Percentiles rank a stretch among this genome's conserved stretches.
These are phyloP conservation scores for Candida khao-thaluensis DNA, from an alignment of 805 yeast species.

Conservation along the genomic window DNA sequence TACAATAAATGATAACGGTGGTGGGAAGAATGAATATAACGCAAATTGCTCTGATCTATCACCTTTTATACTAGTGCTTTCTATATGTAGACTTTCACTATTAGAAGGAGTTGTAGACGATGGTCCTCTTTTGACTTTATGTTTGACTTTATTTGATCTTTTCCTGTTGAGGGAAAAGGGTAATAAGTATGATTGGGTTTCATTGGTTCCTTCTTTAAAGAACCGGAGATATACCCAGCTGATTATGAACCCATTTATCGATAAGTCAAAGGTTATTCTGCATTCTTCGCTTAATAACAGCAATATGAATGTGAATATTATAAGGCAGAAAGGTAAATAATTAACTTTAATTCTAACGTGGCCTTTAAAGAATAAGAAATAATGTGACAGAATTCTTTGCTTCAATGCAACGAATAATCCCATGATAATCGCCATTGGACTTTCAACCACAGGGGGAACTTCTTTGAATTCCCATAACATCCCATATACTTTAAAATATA, in stretches of 20 bases:
- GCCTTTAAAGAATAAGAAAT: slow-evolving; percentile 49
- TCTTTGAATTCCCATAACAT: slow-evolving; percentile 15
- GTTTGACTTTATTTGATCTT: slow-evolving; percentile 17
- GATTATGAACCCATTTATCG: slow-evolving; percentile 31
- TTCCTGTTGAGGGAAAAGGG: slow-evolving; percentile 28
- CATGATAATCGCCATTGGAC: slow-evolving; percentile 53
- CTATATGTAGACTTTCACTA: slow-evolving; percentile 18
- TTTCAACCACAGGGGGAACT: slow-evolving; percentile 48
- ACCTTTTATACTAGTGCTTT: slow-evolving; percentile 20
- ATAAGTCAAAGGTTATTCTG: slow-evolving; percentile 22
- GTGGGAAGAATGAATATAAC: slow-evolving; percentile 42
- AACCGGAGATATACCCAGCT: slow-evolving; percentile 43
- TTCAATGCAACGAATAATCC: slow-evolving; percentile 65
- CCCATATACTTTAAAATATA: slow-evolving; percentile 21
- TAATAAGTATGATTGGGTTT: slow-evolving; percentile 42
- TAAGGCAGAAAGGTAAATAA: slow-evolving; percentile 36
- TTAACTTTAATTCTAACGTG: slow-evolving; percentile 44
- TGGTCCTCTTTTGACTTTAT: slow-evolving; percentile 12
- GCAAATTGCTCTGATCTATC: slow-evolving; percentile 34
- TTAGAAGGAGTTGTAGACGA: slow-evolving; percentile 2
- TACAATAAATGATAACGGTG: slow-evolving; percentile 33
- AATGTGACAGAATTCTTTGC: slow-evolving; percentile 64
- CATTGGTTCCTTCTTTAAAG: slow-evolving; percentile 41
- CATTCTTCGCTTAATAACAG: slow-evolving; percentile 29
- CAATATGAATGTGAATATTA: slow-evolving; percentile 22